Conservation (phyloP, 129 eudicot genomes). For the Rutidosis leptorrhynchoides region DNA sequence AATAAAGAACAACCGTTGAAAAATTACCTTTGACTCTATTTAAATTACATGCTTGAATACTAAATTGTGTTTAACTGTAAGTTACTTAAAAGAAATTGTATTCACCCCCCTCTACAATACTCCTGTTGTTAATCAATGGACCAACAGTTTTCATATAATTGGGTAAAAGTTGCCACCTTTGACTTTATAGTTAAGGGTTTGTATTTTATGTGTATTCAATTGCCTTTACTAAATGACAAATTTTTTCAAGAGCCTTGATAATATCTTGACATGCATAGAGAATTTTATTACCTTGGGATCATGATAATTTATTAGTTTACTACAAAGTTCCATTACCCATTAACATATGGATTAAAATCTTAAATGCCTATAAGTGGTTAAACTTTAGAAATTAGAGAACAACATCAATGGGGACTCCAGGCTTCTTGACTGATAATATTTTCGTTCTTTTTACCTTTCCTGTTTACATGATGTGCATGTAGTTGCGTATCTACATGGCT, state of each 20-base stretch:
- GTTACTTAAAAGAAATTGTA: too few relatives aligned
- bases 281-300: neutral
- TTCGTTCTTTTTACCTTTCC: too few relatives aligned
- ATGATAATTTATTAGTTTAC: neutral
- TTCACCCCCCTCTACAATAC: too few relatives aligned
- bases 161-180: neutral
- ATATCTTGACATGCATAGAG: neutral
- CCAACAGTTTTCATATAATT: too few relatives aligned
- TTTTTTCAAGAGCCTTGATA: neutral
- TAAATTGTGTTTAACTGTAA: too few relatives aligned
- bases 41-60: too few relatives aligned
- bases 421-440: neutral
- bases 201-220: too few relatives aligned
- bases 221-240: neutral
- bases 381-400: neutral
- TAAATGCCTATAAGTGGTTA: too few relatives aligned
- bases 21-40: too few relatives aligned
- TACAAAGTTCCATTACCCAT: neutral
- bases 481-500: neutral
- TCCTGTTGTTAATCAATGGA: too few relatives aligned
- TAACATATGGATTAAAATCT: too few relatives aligned
- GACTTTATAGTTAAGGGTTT: neutral
- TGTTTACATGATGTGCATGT: constrained; percentile 13
- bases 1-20: too few relatives aligned
- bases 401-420: neutral